Conservation (phyloP, 1,284 basidiomycete species). For the Prillingera fragicola region DNA sequence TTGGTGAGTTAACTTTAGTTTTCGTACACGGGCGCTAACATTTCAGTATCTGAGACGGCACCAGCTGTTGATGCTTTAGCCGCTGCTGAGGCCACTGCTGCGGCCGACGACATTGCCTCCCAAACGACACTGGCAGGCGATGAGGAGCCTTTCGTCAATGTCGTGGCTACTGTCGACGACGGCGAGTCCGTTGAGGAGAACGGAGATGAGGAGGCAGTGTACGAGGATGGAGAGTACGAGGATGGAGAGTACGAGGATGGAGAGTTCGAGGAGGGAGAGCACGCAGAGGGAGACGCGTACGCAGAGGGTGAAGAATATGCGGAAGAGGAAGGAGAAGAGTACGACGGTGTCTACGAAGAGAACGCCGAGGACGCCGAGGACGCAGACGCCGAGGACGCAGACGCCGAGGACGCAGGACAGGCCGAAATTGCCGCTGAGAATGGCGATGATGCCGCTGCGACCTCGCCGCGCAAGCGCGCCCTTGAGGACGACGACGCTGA, state of each 20-base stretch:
- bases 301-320: neutral
- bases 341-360: neutral
- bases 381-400: neutral
- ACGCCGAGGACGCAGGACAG: neutral
- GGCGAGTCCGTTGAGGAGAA: constrained; percentile 3
- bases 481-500: constrained; percentile 6
- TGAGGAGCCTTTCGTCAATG: neutral
- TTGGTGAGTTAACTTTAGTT: constrained; percentile 1
- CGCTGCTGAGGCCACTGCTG: neutral
- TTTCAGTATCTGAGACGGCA: too few relatives aligned
- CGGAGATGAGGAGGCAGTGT: neutral
- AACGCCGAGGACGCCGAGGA: constrained; percentile 1
- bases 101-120: neutral
- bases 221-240: neutral
- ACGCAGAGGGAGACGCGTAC: neutral
- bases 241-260: neutral
- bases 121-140: neutral
- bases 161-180: neutral
- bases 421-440: neutral
- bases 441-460: neutral
- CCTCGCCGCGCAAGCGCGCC: constrained; percentile 6
- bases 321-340: neutral
- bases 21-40: too few relatives aligned
- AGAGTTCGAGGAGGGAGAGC: neutral
- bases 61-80: neutral